A percentile compares a stretch with the other conserved stretches of the same genome.
These are phyloP conservation scores for Hanseniaspora lachancei DNA, from an alignment of 805 yeast species.

Conservation along the genomic window DNA sequence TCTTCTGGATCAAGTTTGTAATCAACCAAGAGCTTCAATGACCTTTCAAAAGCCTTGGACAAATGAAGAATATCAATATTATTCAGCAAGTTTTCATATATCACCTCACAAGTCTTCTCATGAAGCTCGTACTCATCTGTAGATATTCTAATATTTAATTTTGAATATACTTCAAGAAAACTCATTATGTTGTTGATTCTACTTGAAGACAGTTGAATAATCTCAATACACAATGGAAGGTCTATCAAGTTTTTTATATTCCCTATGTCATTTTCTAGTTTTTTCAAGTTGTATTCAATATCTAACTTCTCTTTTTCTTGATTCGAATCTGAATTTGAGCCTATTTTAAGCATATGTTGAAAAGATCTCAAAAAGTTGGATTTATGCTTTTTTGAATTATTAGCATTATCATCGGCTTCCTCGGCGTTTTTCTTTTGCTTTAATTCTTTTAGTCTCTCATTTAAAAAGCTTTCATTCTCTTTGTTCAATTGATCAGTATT, in stretches of 20 bases:
- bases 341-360: slow-evolving; percentile 44
- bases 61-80: slow-evolving; percentile 62
- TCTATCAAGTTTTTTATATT: slow-evolving; percentile 66
- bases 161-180: slow-evolving; percentile 26
- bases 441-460: slow-evolving; percentile 25
- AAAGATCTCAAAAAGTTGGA: slow-evolving; percentile 52
- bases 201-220: slow-evolving; percentile 54
- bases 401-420: slow-evolving; percentile 22
- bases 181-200: slow-evolving; percentile 45
- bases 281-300: slow-evolving; percentile 67
- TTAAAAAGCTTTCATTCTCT: slow-evolving; percentile 15
- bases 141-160: slow-evolving; percentile 21
- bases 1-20: slow-evolving; percentile 41
- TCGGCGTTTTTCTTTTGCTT: slow-evolving; percentile 24
- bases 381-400: slow-evolving; percentile 26
- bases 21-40: slow-evolving; percentile 51
- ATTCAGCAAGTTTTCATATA: slow-evolving; percentile 54
- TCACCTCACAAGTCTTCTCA: slow-evolving; percentile 34
- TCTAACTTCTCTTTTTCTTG: slow-evolving; percentile 32
- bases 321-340: slow-evolving; percentile 21
- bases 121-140: background rate
- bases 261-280: slow-evolving; percentile 60
- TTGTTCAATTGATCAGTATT: slow-evolving; percentile 13
- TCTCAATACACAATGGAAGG: slow-evolving; percentile 61
- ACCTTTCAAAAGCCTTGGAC: slow-evolving; percentile 72